phyloP scores from a whole-genome alignment of 257 asterid genomes.

The Solanum virginianum region DNA sequence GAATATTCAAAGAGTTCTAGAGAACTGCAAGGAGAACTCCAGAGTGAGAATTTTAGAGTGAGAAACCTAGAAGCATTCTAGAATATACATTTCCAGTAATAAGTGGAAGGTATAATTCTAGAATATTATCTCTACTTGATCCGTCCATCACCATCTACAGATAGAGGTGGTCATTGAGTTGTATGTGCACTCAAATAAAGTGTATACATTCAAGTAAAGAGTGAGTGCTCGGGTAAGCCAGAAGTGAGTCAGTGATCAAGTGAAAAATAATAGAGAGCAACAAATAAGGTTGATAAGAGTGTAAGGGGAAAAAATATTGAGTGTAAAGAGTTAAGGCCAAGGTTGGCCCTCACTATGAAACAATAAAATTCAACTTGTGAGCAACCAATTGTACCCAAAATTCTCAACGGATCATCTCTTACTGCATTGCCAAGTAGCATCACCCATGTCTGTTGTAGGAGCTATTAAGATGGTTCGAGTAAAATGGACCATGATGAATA shows the following conservation, averaged over 20 bases:
- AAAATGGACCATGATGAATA: not conserved
- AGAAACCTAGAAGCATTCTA: not conserved
- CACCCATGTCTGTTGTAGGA: not conserved
- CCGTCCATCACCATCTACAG: not conserved
- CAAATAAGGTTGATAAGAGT: not conserved
- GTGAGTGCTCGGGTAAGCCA: not conserved
- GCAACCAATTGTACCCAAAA: not conserved
- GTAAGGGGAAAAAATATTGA: not conserved
- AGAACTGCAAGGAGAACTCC: no score
- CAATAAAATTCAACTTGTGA: not conserved
- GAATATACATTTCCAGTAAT: not conserved
- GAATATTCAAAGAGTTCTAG: not conserved
- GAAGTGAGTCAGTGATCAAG: not conserved
- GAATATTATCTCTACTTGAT: not conserved
- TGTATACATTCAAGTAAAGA: not conserved
- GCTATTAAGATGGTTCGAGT: not conserved
- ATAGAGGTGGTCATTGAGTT: not conserved
- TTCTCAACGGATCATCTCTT: not conserved
- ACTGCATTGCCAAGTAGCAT: not conserved
- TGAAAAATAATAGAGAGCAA: not conserved
- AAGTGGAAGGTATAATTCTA: not conserved
- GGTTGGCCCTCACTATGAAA: not conserved
- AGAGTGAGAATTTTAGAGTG: not conserved
- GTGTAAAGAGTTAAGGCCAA: not conserved
- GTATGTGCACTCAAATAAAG: not conserved